Conservation (phyloP, 441 rosid species). For the Cnidoscolus chayamansa region DNA sequence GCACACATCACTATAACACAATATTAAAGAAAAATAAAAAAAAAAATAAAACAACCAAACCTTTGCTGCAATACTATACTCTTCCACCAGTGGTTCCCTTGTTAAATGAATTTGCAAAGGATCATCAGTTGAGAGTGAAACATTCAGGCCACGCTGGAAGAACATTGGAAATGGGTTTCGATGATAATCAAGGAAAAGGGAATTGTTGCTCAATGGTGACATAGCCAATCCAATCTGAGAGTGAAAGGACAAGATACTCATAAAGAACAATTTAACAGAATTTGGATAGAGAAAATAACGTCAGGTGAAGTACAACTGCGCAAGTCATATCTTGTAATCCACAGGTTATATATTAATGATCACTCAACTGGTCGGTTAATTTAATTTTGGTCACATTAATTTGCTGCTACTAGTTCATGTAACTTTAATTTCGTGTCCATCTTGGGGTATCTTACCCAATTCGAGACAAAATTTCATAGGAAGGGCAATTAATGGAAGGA, state of each 20-base stretch:
- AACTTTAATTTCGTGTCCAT: no score
- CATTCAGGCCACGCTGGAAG: slow-evolving; percentile 61
- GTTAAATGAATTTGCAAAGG: slow-evolving; percentile 78
- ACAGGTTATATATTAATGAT: no score
- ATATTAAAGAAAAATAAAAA: not conserved
- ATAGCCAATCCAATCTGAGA: slow-evolving; percentile 56
- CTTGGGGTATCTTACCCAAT: no score
- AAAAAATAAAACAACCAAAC: slow-evolving; percentile 26
- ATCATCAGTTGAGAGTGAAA: slow-evolving; percentile 49
- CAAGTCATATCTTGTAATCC: no score
- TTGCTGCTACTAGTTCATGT: no score
- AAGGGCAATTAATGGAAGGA: no score
- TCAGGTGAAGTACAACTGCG: not conserved
- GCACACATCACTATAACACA: not conserved
- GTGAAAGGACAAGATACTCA: not conserved
- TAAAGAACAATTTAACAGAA: slow-evolving; percentile 2
- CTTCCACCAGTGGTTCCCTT: slow-evolving; percentile 66
- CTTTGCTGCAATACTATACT: slow-evolving; percentile 65
- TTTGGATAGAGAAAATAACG: not conserved
- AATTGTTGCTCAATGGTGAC: slow-evolving; percentile 69
- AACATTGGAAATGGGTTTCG: slow-evolving; percentile 52
- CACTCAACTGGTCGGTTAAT: no score
- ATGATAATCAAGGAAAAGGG: slow-evolving; percentile 58
- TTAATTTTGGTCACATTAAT: no score
- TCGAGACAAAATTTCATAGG: no score